Conservation (phyloP, 2,329 filamentous ascomycete genomes). For the Aureobasidium pullulans region DNA sequence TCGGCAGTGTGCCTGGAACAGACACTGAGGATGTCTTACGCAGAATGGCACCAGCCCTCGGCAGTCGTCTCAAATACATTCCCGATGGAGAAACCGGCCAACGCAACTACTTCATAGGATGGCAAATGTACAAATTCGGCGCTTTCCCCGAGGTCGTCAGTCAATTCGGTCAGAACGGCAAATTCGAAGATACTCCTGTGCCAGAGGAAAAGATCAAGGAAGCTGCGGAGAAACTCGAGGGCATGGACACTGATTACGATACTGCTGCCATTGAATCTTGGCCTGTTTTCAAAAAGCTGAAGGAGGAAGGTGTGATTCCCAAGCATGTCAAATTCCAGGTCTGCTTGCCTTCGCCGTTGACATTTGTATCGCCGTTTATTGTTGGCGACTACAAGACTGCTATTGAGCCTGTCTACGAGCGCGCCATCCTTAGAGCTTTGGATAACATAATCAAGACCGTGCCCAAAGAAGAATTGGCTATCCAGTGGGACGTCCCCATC, state of each 20-base stretch:
- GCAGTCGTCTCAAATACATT: conserved; percentile 30
- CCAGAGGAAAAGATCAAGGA: conserved; percentile 5
- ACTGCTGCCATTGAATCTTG: conserved; percentile 29
- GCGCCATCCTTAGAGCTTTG: conserved; percentile 25
- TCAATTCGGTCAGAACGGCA: background rate
- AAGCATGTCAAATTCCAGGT: conserved; percentile 28
- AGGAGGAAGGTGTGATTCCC: conserved; percentile 25
- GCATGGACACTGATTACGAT: conserved; percentile 27
- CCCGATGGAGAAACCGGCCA: conserved; percentile 37
- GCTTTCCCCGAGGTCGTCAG: background rate
- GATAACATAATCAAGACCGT: conserved; percentile 26
- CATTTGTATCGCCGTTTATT: conserved; percentile 17
- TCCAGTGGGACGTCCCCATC: conserved; percentile 30
- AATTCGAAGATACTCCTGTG: background rate
- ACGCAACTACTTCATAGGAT: conserved; percentile 29
- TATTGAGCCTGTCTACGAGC: conserved; percentile 30
- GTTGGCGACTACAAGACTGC: conserved; percentile 21
- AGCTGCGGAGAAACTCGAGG: conserved; percentile 11
- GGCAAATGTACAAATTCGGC: conserved; percentile 28
- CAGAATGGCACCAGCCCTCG: conserved; percentile 23
- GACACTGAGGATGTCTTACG: conserved; percentile 29
- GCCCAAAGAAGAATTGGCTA: conserved; percentile 29
- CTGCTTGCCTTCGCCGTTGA: conserved; percentile 24
- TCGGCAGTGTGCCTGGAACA: conserved; percentile 33
- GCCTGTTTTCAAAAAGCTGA: conserved; percentile 24